Evolutionary conservation across 805 yeast genomes (phyloP).

Genomic region (Cyberlindnera xylosilytica): DNA sequence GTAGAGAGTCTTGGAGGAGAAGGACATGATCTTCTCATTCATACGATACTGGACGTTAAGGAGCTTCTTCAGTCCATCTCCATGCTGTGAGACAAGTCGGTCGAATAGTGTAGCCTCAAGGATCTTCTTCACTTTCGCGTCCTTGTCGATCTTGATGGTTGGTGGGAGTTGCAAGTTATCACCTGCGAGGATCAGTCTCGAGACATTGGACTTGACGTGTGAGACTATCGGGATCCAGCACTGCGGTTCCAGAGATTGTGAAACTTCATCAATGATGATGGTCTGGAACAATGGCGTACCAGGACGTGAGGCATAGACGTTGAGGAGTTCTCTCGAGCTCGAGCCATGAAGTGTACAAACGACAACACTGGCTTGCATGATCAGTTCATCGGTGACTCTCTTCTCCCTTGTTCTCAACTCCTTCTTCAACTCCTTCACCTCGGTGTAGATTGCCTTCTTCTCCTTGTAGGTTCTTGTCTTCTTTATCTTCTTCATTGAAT

Average conservation of each 20-base stretch:
- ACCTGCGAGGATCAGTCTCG: constrained; percentile 78
- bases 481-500: constrained; percentile 51
- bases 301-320: constrained; percentile 38
- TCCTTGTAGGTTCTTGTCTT: constrained; percentile 64
- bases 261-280: constrained; percentile 89
- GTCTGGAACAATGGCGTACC: constrained; percentile 58
- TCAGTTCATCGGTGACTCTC: constrained; percentile 55
- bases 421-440: constrained; percentile 63
- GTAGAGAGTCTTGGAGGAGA: constrained; percentile 69
- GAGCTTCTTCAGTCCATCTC: constrained; percentile 48
- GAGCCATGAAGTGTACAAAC: constrained; percentile 88
- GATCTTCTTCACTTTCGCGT: constrained; percentile 37
- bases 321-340: constrained; percentile 65
- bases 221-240: constrained; percentile 91
- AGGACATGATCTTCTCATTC: constrained; percentile 75
- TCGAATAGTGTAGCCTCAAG: constrained; percentile 78
- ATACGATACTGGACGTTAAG: constrained; percentile 83
- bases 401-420: constrained; percentile 69
- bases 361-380: constrained; percentile 63
- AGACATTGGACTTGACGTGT: constrained; percentile 42
- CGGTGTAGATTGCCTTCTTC: constrained; percentile 62
- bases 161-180: constrained; percentile 93
- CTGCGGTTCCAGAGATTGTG: constrained; percentile 91
- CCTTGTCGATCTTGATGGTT: constrained; percentile 61
- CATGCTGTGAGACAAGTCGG: constrained; percentile 53